These are phyloP conservation scores for Fusarium circinatum DNA, from an alignment of 2,329 filamentous ascomycete species.

Conservation along the genomic window DNA sequence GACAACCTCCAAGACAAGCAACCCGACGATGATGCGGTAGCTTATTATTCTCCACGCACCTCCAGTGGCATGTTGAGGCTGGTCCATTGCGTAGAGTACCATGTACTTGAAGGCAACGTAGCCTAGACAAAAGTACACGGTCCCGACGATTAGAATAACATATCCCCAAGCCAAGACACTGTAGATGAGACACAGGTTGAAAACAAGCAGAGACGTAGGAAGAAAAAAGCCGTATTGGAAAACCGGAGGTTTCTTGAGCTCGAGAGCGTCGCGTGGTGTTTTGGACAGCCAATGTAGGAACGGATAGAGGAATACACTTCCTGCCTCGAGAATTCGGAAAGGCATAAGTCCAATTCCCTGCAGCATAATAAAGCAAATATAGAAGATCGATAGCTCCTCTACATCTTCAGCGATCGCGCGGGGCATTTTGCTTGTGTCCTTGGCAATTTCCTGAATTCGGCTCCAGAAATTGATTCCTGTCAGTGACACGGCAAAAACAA, in stretches of 20 bases:
- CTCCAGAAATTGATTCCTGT: slow-evolving; percentile 81
- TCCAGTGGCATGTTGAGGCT: slow-evolving; percentile 92
- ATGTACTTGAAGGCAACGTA: slow-evolving; percentile 98
- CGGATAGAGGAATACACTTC: slow-evolving; percentile 84
- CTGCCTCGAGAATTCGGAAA: slow-evolving; percentile 89
- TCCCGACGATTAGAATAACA: slow-evolving; percentile 82
- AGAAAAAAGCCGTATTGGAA: slow-evolving; percentile 98
- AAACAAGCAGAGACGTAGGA: slow-evolving; percentile 89
- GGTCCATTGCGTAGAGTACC: slow-evolving; percentile 97
- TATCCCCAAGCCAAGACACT: slow-evolving; percentile 84
- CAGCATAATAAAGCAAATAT: slow-evolving; percentile 92
- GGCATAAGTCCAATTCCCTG: slow-evolving; percentile 95
- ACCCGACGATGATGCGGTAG: slow-evolving; percentile 85
- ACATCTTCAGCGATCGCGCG: slow-evolving; percentile 53
- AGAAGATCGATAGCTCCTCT: slow-evolving; percentile 81
- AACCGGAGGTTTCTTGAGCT: slow-evolving; percentile 81
- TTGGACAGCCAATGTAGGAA: slow-evolving; percentile 81
- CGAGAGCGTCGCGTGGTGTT: slow-evolving; percentile 89
- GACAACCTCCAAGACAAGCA: slow-evolving; percentile 89
- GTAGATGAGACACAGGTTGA: slow-evolving; percentile 96
- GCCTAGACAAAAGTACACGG: slow-evolving; percentile 84
- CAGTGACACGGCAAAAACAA: slow-evolving; percentile 90
- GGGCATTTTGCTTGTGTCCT: slow-evolving; percentile 78
- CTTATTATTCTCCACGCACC: slow-evolving; percentile 97
- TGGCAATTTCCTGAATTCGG: slow-evolving; percentile 77